Conservation (phyloP, 139 green algal genomes). For the Chlamydomonas incerta region DNA sequence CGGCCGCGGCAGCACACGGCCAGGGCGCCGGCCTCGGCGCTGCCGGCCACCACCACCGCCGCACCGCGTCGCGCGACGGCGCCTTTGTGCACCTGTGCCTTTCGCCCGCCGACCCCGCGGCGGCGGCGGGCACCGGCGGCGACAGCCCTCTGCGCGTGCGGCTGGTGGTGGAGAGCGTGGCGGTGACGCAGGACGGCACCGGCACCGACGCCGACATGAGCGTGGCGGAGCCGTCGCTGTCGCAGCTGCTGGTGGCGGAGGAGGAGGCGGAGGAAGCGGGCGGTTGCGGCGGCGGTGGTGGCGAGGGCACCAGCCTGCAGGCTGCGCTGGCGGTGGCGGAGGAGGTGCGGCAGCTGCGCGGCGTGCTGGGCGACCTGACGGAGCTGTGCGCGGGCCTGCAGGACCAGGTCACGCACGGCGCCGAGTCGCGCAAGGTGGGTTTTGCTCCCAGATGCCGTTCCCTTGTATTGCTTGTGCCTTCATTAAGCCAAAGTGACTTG, state of each 20-base stretch:
- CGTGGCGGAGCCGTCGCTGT: background rate
- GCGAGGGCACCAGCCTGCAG: background rate
- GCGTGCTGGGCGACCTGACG: background rate
- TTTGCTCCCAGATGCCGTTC: too few relatives aligned
- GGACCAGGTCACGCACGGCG: background rate
- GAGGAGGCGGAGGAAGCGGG: too few relatives aligned
- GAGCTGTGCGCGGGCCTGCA: background rate
- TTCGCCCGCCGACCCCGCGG: background rate
- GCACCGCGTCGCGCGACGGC: background rate
- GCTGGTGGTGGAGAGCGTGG: background rate
- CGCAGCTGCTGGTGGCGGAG: background rate
- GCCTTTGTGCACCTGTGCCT: background rate
- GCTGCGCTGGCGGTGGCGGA: background rate
- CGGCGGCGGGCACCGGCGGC: too few relatives aligned
- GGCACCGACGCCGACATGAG: background rate
- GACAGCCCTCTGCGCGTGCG: background rate
- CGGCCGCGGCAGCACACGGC: background rate
- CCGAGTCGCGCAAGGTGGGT: background rate
- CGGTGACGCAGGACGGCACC: background rate
- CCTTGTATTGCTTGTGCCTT: too few relatives aligned
- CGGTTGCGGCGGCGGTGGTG: too few relatives aligned
- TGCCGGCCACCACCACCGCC: background rate
- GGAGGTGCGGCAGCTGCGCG: background rate
- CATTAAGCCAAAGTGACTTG: too few relatives aligned
- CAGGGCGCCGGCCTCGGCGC: too few relatives aligned